Conservation (phyloP, 257 asterid species). For the Primulina tabacum region DNA sequence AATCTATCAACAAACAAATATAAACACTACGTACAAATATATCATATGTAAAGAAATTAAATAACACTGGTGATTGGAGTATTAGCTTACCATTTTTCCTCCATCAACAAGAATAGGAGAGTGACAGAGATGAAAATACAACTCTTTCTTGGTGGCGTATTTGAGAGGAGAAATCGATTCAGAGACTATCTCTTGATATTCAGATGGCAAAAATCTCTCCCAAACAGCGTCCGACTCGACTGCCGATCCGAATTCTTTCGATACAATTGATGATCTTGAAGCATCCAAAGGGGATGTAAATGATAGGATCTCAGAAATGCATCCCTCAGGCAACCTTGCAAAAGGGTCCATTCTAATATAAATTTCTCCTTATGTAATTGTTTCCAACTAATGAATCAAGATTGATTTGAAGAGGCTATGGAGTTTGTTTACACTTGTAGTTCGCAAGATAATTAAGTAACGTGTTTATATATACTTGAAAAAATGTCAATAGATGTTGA, state of each 20-base stretch:
- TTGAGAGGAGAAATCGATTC: slow-evolving; percentile 28
- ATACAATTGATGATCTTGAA: slow-evolving; percentile 34
- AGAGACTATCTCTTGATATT: slow-evolving; percentile 43
- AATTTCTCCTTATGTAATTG: too few species aligned
- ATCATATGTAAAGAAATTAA: not conserved
- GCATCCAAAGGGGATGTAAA: slow-evolving; percentile 48
- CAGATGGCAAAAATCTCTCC: slow-evolving; percentile 49
- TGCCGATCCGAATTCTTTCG: slow-evolving; percentile 38
- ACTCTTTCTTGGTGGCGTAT: slow-evolving; percentile 39
- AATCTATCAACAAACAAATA: too few species aligned
- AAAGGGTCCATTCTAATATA: slow-evolving; percentile 28
- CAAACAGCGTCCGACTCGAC: slow-evolving; percentile 44
- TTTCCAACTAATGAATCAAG: too few species aligned
- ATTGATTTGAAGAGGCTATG: too few species aligned
- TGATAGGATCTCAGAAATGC: slow-evolving; percentile 48
- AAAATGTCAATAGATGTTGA: too few species aligned
- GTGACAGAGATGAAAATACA: slow-evolving; percentile 38
- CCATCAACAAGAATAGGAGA: slow-evolving; percentile 41
- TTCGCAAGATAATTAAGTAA: too few species aligned
- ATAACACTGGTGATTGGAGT: not conserved
- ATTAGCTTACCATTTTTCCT: slow-evolving; percentile 40
- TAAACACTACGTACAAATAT: too few species aligned
- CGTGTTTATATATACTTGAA: too few species aligned
- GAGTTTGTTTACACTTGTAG: too few species aligned
- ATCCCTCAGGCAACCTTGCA: slow-evolving; percentile 42